Base-by-base conservation (phyloP, 306 rosid species). In the Ormosia emarginata region DNA sequence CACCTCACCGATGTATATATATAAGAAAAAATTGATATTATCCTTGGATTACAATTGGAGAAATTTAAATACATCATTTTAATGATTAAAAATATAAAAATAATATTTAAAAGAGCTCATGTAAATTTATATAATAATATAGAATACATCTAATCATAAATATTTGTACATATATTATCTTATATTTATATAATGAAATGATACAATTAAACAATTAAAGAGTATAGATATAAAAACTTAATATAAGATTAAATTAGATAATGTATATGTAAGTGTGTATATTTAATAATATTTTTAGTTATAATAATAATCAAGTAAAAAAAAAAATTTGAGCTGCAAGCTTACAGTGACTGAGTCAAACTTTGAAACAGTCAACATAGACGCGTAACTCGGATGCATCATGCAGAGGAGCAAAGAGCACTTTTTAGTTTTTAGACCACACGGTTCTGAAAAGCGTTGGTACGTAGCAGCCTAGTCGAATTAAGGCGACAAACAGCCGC, bases 401-500 rank as follows among this genome's bases (percentile, higher is more conserved):
- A 50, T 46, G 41, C 32, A 50, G 40, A 73, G 59, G 14, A 44
- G 52, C 43, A 11, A 77, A 68, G 2, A 33, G n/a, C 12, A 59
- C 12, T 34, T 81, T 82, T 66, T 37, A 39, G 72, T 34, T 81
- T 82, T 66, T 37, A 39, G 72, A 12, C 71, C 76, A 82, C 83
- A 70, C 85, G 66, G 59, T 32, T 67, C 78, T 56, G 78, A 65
- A 74, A 83, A 77, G 80, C 67, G 79, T 24, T 37, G 53, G 37
- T 24, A 24, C 1, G 24, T 62, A 55, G 84, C 77, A 81, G 84
- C 79, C 30, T 33, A 71, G 80, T 61, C 83, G 88, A 79, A 83
- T 44, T 74, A 81, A 71, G 91, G 84, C 52, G 89, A 85, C 90
- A 85, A 85, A 81, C 84, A 85, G 82, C 94, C 83, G 88, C 86